These are phyloP conservation scores for Capsella rubella DNA, from an alignment of 441 rosid species.

Conservation along the genomic window DNA sequence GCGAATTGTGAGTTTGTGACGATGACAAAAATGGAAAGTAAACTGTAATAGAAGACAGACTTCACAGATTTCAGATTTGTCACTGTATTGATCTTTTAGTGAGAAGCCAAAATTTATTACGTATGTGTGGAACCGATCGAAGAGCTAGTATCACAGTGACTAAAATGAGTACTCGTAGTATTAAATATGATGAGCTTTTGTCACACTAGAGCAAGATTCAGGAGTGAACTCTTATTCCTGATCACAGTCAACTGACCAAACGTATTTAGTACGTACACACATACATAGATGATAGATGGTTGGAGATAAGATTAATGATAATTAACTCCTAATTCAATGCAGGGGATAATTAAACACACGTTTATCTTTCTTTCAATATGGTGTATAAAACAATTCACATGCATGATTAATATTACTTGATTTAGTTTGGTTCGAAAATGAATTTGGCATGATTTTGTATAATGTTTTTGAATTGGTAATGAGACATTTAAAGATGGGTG, in stretches of 20 bases:
- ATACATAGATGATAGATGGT: background rate
- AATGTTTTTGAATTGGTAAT: background rate
- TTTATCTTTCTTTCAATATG: too few species aligned
- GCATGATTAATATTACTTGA: background rate
- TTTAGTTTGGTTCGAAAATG: too few species aligned
- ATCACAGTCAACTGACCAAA: background rate
- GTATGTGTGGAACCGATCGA: too few species aligned
- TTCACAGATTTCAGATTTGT: background rate
- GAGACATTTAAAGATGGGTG: slow-evolving; percentile 3
- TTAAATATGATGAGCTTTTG: too few species aligned
- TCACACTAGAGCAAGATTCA: background rate
- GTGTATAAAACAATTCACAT: too few species aligned
- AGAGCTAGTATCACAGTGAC: too few species aligned
- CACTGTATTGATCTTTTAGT: too few species aligned
- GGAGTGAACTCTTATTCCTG: background rate
- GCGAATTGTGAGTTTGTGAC: background rate
- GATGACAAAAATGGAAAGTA: background rate
- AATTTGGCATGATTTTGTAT: background rate
- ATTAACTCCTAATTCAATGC: background rate
- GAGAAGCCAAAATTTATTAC: too few species aligned
- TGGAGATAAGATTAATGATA: background rate
- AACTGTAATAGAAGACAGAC: background rate
- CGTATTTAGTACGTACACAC: background rate
- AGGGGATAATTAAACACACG: background rate
- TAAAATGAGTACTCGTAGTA: too few species aligned